Evolutionary conservation across 1,284 basidiomycete species (phyloP).

Genomic region (Uromyces viciae-fabae): DNA sequence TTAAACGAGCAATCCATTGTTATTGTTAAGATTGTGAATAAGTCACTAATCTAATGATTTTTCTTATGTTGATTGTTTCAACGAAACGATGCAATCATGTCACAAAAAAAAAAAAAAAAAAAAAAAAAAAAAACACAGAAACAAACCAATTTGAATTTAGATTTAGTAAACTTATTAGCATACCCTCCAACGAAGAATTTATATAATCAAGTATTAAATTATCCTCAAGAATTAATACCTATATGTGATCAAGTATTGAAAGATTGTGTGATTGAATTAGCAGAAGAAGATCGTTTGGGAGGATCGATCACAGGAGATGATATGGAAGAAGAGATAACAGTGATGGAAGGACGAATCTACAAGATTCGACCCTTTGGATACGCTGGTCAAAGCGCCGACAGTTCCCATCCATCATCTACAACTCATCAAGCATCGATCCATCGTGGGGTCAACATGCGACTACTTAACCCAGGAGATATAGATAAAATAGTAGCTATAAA

Average conservation of each 20-base stretch:
- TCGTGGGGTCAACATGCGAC: slow-evolving; percentile 73
- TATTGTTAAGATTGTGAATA: not conserved
- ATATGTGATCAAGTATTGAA: slow-evolving; percentile 94
- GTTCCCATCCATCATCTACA: slow-evolving; percentile 44
- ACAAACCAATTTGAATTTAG: slow-evolving; percentile 87
- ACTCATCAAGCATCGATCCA: slow-evolving; percentile 36
- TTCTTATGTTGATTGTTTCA: not conserved
- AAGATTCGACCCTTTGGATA: slow-evolving; percentile 88
- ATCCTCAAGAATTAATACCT: slow-evolving; percentile 93
- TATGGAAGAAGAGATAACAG: slow-evolving; percentile 32
- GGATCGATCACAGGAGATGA: not conserved
- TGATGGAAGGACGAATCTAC: slow-evolving; percentile 53
- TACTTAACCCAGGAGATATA: slow-evolving; percentile 84
- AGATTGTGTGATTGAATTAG: slow-evolving; percentile 60
- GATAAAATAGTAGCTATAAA: slow-evolving; percentile 94
- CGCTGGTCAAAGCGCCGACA: slow-evolving; percentile 48
- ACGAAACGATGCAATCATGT: no score
- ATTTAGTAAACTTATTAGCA: slow-evolving; percentile 79
- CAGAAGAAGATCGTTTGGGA: slow-evolving; percentile 45
- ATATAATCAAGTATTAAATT: slow-evolving; percentile 65
- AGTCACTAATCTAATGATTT: not conserved
- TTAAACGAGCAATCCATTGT: not conserved
- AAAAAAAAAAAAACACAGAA: no score
- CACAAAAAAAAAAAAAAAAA: no score
- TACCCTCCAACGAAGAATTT: slow-evolving; percentile 76